Conservation (phyloP, 2,329 filamentous ascomycete genomes). For the Verticillium dahliae region DNA sequence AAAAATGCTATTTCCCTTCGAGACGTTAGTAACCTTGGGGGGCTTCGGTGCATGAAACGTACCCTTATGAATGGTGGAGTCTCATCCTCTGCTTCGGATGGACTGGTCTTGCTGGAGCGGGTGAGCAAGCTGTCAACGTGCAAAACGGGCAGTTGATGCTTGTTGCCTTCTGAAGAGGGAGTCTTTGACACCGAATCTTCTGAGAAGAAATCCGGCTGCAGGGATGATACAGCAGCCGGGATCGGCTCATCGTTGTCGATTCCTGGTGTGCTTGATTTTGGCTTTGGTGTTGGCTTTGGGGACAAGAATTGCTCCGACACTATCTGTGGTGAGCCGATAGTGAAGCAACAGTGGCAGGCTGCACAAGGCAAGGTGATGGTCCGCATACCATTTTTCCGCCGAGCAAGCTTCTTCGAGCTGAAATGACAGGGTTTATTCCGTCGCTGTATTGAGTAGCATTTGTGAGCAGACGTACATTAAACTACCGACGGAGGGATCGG, state of each 20-base stretch:
- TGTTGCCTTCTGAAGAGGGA: background rate
- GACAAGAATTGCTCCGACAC: conserved; percentile 9
- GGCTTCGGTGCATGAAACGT: background rate
- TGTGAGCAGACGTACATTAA: background rate
- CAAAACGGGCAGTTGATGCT: background rate
- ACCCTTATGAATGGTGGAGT: conserved; percentile 16
- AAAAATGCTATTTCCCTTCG: conserved; percentile 21
- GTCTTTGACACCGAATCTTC: background rate
- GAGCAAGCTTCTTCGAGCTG: conserved; percentile 15
- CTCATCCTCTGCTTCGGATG: background rate
- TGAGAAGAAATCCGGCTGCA: background rate
- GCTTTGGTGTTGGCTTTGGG: background rate
- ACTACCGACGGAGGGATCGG: background rate
- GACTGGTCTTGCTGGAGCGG: background rate
- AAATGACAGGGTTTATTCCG: conserved; percentile 14
- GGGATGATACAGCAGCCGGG: background rate
- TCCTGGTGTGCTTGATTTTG: background rate
- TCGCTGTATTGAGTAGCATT: conserved; percentile 5
- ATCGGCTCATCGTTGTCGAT: background rate
- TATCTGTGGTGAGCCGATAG: background rate
- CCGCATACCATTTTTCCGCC: conserved; percentile 15
- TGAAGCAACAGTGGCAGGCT: background rate
- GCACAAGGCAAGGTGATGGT: background rate
- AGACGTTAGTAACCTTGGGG: background rate
- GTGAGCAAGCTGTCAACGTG: conserved; percentile 3